Conservation (phyloP, 306 rosid genomes). For the Rubus idaeus region DNA sequence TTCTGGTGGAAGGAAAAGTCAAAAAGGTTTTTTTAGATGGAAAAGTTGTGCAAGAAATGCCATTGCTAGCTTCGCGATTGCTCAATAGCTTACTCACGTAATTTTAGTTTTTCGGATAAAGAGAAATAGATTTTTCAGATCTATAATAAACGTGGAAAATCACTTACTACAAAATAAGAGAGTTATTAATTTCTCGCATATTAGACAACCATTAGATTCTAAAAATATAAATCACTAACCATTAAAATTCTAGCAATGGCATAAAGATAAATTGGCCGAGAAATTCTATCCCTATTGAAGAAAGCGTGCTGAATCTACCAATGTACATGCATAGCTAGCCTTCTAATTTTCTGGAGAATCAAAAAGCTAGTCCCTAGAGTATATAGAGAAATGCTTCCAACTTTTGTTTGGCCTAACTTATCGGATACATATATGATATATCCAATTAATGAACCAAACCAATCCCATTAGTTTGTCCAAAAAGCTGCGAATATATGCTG, state of each 20-base stretch:
- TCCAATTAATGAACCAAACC: neutral
- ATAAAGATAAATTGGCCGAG: too few species aligned
- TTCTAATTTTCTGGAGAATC: neutral
- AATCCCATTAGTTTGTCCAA: neutral
- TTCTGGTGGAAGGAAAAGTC: conserved; percentile 45
- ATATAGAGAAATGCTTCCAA: neutral
- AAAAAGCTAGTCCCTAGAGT: conserved; percentile 4
- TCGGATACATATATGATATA: neutral
- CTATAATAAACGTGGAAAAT: too few species aligned
- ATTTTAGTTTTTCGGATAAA: neutral
- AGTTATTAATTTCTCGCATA: too few species aligned
- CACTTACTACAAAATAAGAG: neutral
- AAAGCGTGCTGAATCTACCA: neutral
- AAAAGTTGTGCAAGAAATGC: conserved; percentile 18
- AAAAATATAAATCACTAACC: neutral
- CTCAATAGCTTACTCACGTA: neutral
- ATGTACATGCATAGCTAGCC: neutral
- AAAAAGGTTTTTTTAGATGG: conserved; percentile 15
- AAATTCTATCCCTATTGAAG: too few species aligned
- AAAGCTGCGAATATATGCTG: neutral
- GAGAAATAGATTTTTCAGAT: neutral
- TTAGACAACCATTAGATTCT: neutral
- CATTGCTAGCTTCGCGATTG: neutral
- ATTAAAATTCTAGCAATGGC: too few species aligned
- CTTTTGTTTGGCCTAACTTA: neutral